Evolutionary conservation across 1,284 basidiomycete species (phyloP).

Genomic region (Tremellales sp.): DNA sequence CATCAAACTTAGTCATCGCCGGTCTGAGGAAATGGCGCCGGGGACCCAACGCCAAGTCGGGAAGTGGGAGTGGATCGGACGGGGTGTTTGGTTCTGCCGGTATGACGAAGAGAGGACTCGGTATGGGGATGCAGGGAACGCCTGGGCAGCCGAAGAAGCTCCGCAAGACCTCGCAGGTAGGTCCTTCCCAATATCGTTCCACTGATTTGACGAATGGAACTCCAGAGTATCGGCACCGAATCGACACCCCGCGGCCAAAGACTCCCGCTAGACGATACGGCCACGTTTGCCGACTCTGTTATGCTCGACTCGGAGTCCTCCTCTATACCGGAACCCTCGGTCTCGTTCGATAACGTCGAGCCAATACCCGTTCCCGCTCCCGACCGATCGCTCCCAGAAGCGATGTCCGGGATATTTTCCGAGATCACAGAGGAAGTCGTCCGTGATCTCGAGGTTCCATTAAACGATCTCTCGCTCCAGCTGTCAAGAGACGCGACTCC

Average conservation of each 20-base stretch:
- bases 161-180: constrained; percentile 4
- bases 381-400: neutral
- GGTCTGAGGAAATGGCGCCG: constrained; percentile 1
- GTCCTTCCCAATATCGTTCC: neutral
- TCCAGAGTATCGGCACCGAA: constrained; percentile 14
- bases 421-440: neutral
- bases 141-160: constrained; percentile 13
- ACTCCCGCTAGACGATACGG: neutral
- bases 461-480: constrained; percentile 10
- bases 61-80: neutral
- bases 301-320: neutral
- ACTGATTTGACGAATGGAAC: neutral
- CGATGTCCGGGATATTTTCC: neutral
- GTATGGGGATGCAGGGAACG: constrained; percentile 29
- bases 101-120: constrained; percentile 10
- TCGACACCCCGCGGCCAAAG: constrained; percentile 12
- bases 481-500: neutral
- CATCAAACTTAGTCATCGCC: neutral
- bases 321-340: neutral
- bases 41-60: neutral
- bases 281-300: neutral
- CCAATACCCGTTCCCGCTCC: neutral
- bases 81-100: neutral
- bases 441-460: constrained; percentile 12
- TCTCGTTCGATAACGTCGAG: neutral